Evolutionary conservation across 495 filamentous ascomycete species (phyloP).

Genomic region (Stereocaulon alpinum): DNA sequence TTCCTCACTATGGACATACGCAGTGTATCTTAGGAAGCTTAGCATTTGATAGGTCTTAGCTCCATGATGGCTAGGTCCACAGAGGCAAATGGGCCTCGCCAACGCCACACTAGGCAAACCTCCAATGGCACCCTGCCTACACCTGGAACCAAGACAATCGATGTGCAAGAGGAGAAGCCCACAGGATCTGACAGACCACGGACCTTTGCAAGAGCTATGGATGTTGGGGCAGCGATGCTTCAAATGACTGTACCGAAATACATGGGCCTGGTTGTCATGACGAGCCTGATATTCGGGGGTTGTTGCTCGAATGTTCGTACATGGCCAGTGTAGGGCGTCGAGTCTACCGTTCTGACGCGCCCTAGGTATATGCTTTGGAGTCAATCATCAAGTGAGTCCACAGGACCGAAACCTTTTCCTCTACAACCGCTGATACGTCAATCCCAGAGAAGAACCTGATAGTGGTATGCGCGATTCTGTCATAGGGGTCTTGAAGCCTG

Average conservation of each 20-base stretch:
- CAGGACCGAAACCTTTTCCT: neutral
- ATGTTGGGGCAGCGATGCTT: conserved; percentile 29
- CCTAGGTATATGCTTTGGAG: conserved; percentile 82
- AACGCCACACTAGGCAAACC: conserved; percentile 5
- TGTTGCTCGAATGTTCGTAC: conserved; percentile 87
- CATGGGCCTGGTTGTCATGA: conserved; percentile 59
- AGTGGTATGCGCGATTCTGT: conserved; percentile 37
- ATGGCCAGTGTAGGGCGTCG: conserved; percentile 12
- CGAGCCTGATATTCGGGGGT: conserved; percentile 88
- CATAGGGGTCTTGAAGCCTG: neutral
- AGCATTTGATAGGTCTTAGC: neutral
- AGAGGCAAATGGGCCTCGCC: conserved; percentile 7
- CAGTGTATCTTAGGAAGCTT: neutral
- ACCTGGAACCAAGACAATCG: conserved; percentile 25
- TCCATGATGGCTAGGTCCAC: neutral
- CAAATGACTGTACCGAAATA: conserved; percentile 53
- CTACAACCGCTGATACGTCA: conserved; percentile 10
- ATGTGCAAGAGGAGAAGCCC: conserved; percentile 17
- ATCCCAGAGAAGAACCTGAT: conserved; percentile 47
- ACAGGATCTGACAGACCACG: neutral
- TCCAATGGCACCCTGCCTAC: conserved; percentile 12
- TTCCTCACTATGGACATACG: neutral
- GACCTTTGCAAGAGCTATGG: conserved; percentile 18
- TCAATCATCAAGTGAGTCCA: conserved; percentile 78
- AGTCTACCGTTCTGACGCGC: conserved; percentile 20